phyloP scores from a whole-genome alignment of 2,329 filamentous ascomycete species.

The Clarireedia monteithiana region DNA sequence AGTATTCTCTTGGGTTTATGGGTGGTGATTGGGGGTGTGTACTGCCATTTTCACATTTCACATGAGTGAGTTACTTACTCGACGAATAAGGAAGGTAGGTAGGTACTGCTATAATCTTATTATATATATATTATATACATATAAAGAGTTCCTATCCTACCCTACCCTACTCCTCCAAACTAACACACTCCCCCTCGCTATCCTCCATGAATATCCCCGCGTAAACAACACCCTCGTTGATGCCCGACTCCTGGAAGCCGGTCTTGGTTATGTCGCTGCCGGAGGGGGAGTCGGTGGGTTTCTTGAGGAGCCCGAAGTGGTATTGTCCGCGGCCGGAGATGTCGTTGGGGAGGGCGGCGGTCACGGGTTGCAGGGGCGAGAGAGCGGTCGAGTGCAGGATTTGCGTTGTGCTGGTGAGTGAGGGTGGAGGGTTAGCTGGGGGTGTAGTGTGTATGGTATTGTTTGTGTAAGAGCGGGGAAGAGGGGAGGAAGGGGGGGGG shows the following conservation, averaged over 20 bases:
- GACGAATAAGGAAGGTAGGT: too few species aligned
- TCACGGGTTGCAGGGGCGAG: constrained; percentile 39
- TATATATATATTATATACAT: too few species aligned
- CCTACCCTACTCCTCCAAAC: background rate
- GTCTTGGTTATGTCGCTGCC: constrained; percentile 33
- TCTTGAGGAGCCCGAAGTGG: constrained; percentile 57
- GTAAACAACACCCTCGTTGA: constrained; percentile 46
- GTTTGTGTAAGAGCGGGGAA: background rate
- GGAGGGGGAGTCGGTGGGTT: constrained; percentile 39
- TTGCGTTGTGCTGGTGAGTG: constrained; percentile 39
- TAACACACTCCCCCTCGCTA: constrained; percentile 22
- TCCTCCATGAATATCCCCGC: constrained; percentile 47
- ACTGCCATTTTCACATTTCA: too few species aligned
- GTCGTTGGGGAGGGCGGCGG: constrained; percentile 39
- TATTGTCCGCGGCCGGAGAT: constrained; percentile 51
- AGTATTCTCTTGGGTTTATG: too few species aligned
- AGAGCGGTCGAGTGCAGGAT: constrained; percentile 48
- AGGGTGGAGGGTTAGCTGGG: background rate
- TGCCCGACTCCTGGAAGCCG: constrained; percentile 39
- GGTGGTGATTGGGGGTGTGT: too few species aligned
- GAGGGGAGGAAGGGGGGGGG: background rate
- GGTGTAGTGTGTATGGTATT: background rate
- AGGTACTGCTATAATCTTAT: too few species aligned
- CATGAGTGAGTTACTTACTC: too few species aligned
- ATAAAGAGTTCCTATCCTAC: background rate